phyloP scores from a whole-genome alignment of 2,329 filamentous ascomycete genomes.

The Fusarium oxysporum region DNA sequence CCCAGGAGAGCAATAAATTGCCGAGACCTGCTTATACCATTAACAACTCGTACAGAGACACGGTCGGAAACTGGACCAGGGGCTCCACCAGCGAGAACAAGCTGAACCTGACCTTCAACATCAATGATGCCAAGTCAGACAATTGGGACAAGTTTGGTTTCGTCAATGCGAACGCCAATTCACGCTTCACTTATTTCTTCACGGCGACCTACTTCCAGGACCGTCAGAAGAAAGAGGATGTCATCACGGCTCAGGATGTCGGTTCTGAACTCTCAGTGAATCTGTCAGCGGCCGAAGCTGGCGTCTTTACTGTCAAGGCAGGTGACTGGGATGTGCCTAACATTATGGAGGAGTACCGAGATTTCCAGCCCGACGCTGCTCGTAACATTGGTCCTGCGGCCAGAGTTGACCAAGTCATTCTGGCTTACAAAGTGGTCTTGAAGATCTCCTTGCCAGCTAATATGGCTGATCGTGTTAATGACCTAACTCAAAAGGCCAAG shows the following conservation, averaged over 20 bases:
- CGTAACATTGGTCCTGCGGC: accelerated
- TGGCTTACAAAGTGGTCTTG: not conserved
- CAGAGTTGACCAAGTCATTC: not conserved
- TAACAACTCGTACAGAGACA: not conserved
- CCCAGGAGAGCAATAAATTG: accelerated
- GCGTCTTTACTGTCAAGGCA: not conserved
- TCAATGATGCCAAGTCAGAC: not conserved
- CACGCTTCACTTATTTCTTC: not conserved
- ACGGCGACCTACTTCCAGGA: accelerated
- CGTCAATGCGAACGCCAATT: not conserved
- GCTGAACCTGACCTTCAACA: not conserved
- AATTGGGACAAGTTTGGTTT: not conserved
- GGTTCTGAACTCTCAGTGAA: not conserved
- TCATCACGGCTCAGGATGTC: not conserved
- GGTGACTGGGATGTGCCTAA: not conserved
- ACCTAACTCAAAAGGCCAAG: not conserved
- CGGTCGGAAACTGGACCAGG: accelerated
- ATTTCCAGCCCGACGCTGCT: accelerated
- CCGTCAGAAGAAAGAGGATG: not conserved
- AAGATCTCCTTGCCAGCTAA: not conserved
- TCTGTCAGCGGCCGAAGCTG: not conserved
- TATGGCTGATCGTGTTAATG: accelerated
- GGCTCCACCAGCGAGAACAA: not conserved
- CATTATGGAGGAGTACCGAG: accelerated
- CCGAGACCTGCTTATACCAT: not conserved